Percentiles rank a stretch among this genome's conserved stretches.
Evolutionary conservation across 2,329 filamentous ascomycete species (phyloP).

Genomic region (Monilinia fructigena): DNA sequence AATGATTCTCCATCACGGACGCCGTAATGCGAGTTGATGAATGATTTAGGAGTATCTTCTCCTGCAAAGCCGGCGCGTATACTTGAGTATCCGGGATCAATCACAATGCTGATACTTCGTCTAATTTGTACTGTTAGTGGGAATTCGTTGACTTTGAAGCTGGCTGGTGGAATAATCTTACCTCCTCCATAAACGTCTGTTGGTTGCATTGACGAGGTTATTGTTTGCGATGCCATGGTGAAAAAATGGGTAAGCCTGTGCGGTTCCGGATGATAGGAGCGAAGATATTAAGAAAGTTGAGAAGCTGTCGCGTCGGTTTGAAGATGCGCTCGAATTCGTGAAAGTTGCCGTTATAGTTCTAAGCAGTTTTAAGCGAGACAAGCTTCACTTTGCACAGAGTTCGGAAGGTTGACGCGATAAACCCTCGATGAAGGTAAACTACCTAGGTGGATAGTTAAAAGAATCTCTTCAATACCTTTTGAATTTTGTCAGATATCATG

Average conservation of each 20-base stretch:
- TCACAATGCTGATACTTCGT: conserved; percentile 97
- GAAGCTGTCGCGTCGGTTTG: conserved; percentile 22
- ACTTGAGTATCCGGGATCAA: conserved; percentile 89
- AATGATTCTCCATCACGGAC: conserved; percentile 55
- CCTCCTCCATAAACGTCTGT: conserved; percentile 65
- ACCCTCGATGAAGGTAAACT: background rate
- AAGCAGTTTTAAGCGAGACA: conserved; percentile 14
- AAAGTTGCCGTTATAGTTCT: background rate
- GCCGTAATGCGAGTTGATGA: conserved; percentile 89
- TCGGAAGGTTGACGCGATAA: conserved; percentile 20
- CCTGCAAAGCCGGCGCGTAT: conserved; percentile 95
- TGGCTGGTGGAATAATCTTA: conserved; percentile 39
- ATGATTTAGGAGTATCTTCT: conserved; percentile 93
- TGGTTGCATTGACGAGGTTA: conserved; percentile 56
- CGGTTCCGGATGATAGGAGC: background rate
- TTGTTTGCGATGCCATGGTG: conserved; percentile 56
- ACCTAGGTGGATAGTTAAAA: too few species aligned
- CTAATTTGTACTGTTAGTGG: conserved; percentile 48
- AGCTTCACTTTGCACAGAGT: background rate
- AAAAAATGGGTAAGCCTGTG: background rate
- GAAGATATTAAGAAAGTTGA: background rate
- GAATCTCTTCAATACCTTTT: background rate
- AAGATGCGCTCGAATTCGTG: conserved; percentile 20
- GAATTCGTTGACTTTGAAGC: background rate
- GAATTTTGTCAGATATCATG: background rate